phyloP scores from a whole-genome alignment of 1,139 yeast genomes.

The Zygoascus meyerae region DNA sequence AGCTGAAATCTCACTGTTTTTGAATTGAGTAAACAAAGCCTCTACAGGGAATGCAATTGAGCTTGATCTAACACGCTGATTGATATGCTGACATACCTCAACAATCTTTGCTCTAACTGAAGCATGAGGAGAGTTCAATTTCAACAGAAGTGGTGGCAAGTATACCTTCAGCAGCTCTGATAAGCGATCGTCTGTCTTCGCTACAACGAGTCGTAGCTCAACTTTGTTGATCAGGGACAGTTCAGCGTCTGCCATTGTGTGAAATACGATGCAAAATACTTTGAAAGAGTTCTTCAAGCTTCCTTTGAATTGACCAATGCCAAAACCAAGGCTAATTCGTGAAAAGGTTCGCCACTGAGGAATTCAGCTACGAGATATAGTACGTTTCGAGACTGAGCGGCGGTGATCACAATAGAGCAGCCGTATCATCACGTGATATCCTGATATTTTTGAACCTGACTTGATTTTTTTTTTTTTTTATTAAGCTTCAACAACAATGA shows the following conservation, averaged over 20 bases:
- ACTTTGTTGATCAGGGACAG: constrained; percentile 42
- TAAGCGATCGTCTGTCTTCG: constrained; percentile 61
- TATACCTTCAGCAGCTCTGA: constrained; percentile 56
- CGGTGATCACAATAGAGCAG: too few relatives aligned
- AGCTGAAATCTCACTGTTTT: constrained; percentile 41
- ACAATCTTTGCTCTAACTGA: constrained; percentile 66
- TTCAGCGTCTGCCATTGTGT: constrained; percentile 29
- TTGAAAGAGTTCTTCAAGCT: background rate
- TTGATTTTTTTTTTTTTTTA: background rate
- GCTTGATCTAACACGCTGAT: constrained; percentile 48
- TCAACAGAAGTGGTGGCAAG: constrained; percentile 71
- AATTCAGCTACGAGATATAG: too few relatives aligned
- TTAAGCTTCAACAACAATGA: constrained; percentile 39
- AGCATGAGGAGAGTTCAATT: constrained; percentile 65
- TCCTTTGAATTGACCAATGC: background rate
- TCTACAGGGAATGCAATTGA: constrained; percentile 43
- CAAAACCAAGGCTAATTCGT: background rate
- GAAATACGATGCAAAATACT: background rate
- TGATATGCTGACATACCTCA: constrained; percentile 58
- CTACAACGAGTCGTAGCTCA: constrained; percentile 76
- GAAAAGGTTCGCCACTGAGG: background rate
- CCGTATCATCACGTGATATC: too few relatives aligned
- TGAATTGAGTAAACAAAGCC: constrained; percentile 58
- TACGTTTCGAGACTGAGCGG: too few relatives aligned
- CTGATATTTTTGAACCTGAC: too few relatives aligned